Conservation (phyloP, 1,139 yeast species). For the Diutina scorzettiae region DNA sequence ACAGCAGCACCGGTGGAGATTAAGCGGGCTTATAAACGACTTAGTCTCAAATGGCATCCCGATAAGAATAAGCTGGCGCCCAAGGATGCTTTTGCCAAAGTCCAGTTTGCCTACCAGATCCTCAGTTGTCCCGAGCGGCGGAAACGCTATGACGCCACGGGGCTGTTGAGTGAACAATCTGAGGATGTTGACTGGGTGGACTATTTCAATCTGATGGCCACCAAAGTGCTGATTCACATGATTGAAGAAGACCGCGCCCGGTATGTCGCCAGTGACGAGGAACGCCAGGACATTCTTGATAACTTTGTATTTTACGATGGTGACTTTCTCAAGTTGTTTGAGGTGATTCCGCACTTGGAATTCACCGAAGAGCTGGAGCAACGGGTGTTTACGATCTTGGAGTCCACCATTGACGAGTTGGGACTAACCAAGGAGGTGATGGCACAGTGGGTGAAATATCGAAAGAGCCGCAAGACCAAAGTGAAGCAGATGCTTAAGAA, state of each 20-base stretch:
- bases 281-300: constrained; percentile 47
- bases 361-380: constrained; percentile 47
- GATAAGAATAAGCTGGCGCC: constrained; percentile 46
- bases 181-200: constrained; percentile 47
- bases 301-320: constrained; percentile 55
- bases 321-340: constrained; percentile 57
- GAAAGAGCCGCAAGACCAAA: constrained; percentile 31
- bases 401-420: constrained; percentile 22
- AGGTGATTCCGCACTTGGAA: constrained; percentile 66
- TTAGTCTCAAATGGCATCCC: constrained; percentile 67
- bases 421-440: constrained; percentile 17
- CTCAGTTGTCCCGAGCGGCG: constrained; percentile 48
- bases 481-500: constrained; percentile 34
- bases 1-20: constrained; percentile 41
- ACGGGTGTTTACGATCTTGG: constrained; percentile 44
- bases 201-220: constrained; percentile 45
- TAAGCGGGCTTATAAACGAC: constrained; percentile 59
- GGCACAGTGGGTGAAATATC: constrained; percentile 43
- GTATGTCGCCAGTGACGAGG: constrained; percentile 62
- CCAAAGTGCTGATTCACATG: constrained; percentile 60
- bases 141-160: constrained; percentile 54
- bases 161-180: constrained; percentile 36
- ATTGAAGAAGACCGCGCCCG: constrained; percentile 56
- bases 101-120: constrained; percentile 68
- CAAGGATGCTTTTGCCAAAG: constrained; percentile 43